Evolutionary conservation across 75 land plant genomes (phyloP), one percentile per base, ranked within the genome.

Genomic region (Selaginella tamariscina): DNA sequence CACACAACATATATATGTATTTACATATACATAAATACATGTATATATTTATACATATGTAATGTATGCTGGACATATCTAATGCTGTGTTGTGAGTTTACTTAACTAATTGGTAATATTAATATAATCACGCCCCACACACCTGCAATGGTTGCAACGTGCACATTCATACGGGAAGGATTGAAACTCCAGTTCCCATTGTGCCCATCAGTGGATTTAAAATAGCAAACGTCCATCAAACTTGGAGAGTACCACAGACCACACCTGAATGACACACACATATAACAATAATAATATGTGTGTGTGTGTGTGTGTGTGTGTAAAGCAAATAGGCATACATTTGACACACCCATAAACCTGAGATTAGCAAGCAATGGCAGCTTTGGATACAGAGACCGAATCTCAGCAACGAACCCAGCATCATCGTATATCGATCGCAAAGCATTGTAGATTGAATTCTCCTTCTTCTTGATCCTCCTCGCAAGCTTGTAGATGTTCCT

Each of bases 191-290:
- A 84, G 67, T 95, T 95, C 64, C 89, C 94, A 72, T 68, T 74
- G 72, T 95, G 99, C 29, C 99, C 99, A 55, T 95, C 99, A 44
- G 99, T 95, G 71, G 99, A 95, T 74, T 95, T 95, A 82, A 95
- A 95, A 83, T 95, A 95, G 76, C 97, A 95, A 56, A 78, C 73
- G 69, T 77, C 71, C 65, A 87, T 75, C 65, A 95, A 95, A 5
- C 57, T 56, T 1, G 81, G 32, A 20, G 97, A 78, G 71, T 95
- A 95, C 99, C 99, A 95, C 56, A 90, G 80, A 0, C 99, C 99
- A 68, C 99, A 95, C n/a, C n/a, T n/a, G n/a, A n/a, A n/a, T n/a
- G n/a, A n/a, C n/a, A n/a, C n/a, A n/a, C n/a, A n/a, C n/a, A n/a
- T n/a, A n/a, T n/a, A n/a, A n/a, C n/a, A n/a, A n/a, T n/a, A n/a